Evolutionary conservation across 164 flowering plant genomes (phyloP).

Genomic region (Piper longum): DNA sequence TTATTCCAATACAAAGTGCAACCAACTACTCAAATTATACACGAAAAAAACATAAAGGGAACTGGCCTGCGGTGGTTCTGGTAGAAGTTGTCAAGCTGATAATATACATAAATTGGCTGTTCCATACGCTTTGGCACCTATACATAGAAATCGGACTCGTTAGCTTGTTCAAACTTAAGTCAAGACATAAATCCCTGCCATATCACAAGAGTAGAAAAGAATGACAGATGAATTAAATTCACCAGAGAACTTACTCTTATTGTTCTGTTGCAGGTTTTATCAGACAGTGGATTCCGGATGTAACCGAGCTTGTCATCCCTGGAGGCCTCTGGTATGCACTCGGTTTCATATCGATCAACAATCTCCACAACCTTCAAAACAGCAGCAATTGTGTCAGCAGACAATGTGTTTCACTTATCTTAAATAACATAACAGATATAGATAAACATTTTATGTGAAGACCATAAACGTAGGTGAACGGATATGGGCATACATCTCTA

Average conservation of each 20-base stretch:
- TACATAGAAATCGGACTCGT: neutral
- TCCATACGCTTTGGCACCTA: slow-evolving; percentile 66
- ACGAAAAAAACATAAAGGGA: neutral
- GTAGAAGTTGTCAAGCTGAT: slow-evolving; percentile 74
- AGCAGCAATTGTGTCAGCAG: slow-evolving; percentile 5
- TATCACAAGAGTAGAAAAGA: too few relatives aligned
- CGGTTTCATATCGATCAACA: slow-evolving; percentile 64
- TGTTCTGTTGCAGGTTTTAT: slow-evolving; percentile 43
- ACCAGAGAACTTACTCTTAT: slow-evolving; percentile 25
- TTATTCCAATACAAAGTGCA: too few relatives aligned
- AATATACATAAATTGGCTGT: slow-evolving; percentile 63
- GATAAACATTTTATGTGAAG: neutral
- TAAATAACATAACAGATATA: neutral
- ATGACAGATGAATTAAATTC: neutral
- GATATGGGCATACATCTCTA: slow-evolving; percentile 43
- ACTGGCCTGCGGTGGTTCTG: slow-evolving; percentile 71
- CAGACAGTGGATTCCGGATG: slow-evolving; percentile 29
- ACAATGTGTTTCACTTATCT: neutral
- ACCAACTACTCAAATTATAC: neutral
- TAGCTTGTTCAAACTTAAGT: too few relatives aligned
- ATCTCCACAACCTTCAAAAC: slow-evolving; percentile 71
- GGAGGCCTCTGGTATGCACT: slow-evolving; percentile 34
- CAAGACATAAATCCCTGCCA: too few relatives aligned
- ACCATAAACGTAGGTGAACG: neutral
- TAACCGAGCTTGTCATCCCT: slow-evolving; percentile 31